Percentiles rank a stretch among this genome's conserved stretches.
Conservation (phyloP, 352 stramenopile genomes). For the Discostella stelligera region DNA sequence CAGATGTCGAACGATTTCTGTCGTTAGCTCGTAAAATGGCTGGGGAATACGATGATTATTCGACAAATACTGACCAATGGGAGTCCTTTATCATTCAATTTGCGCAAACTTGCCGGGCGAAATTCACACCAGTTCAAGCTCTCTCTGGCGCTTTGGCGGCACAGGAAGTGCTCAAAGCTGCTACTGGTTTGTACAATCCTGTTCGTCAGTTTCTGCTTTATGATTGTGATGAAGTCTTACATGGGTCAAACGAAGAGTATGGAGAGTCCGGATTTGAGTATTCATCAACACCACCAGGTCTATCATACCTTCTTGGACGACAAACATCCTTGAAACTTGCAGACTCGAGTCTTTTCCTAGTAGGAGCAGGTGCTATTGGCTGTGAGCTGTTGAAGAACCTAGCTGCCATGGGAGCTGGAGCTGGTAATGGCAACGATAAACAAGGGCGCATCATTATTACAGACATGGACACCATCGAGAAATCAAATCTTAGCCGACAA, state of each 20-base stretch:
- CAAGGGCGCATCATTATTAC: conserved; percentile 88
- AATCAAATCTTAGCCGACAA: conserved; percentile 98
- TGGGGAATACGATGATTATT: conserved; percentile 4
- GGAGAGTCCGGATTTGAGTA: conserved; percentile 12
- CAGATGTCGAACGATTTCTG: conserved; percentile 43
- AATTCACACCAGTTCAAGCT: conserved; percentile 74
- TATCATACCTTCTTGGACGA: conserved; percentile 66
- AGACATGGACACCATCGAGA: conserved; percentile 99
- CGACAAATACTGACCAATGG: conserved; percentile 10
- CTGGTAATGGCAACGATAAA: conserved; percentile 40
- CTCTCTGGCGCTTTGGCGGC: conserved; percentile 70
- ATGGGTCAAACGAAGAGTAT: conserved; percentile 13
- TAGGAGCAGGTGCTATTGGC: conserved; percentile 96
- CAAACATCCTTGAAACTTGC: conserved; percentile 45
- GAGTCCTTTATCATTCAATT: conserved; percentile 53
- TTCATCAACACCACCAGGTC: conserved; percentile 21
- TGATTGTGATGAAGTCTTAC: conserved; percentile 79
- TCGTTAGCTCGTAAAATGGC: conserved; percentile 32
- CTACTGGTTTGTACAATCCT: conserved; percentile 74
- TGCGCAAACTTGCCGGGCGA: conserved; percentile 58
- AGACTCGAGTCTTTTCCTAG: conserved; percentile 89
- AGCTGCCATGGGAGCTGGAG: conserved; percentile 95
- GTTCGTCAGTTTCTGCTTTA: conserved; percentile 79
- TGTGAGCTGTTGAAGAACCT: conserved; percentile 99
- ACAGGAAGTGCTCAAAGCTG: conserved; percentile 78